Evolutionary conservation across 116 monocot genomes (phyloP).

Genomic region (Iris pallida): DNA sequence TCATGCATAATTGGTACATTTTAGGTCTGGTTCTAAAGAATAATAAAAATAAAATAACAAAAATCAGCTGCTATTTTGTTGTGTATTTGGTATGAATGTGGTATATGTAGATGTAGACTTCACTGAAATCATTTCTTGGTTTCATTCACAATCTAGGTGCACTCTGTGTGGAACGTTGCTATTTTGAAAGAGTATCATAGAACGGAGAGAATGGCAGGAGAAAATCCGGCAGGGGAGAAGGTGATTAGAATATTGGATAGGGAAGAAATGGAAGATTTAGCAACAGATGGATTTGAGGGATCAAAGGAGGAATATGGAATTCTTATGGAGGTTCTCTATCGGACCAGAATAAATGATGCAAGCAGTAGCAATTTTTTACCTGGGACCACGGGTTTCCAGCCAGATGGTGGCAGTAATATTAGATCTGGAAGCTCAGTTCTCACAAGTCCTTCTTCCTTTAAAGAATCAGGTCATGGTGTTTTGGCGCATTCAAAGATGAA

Average conservation of each 20-base stretch:
- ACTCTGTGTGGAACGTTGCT: too few relatives aligned
- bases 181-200: too few relatives aligned
- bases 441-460: background rate
- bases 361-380: background rate
- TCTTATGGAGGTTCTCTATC: conserved; percentile 29
- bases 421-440: background rate
- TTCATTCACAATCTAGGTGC: too few relatives aligned
- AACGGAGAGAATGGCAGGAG: conserved; percentile 1
- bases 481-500: background rate
- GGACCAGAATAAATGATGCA: background rate
- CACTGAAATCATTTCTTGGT: too few relatives aligned
- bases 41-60: too few relatives aligned
- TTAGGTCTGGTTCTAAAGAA: too few relatives aligned
- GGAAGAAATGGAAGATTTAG: conserved; percentile 21
- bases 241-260: conserved; percentile 32
- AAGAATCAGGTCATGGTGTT: background rate
- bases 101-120: too few relatives aligned
- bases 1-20: too few relatives aligned
- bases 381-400: background rate
- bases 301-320: conserved; percentile 39
- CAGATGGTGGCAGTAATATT: background rate
- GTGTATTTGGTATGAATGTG: too few relatives aligned
- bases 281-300: conserved; percentile 22
- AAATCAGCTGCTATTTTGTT: too few relatives aligned
- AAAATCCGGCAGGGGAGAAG: conserved; percentile 19